Evolutionary conservation across 1,284 basidiomycete species (phyloP).

Genomic region (Inonotus hispidus): DNA sequence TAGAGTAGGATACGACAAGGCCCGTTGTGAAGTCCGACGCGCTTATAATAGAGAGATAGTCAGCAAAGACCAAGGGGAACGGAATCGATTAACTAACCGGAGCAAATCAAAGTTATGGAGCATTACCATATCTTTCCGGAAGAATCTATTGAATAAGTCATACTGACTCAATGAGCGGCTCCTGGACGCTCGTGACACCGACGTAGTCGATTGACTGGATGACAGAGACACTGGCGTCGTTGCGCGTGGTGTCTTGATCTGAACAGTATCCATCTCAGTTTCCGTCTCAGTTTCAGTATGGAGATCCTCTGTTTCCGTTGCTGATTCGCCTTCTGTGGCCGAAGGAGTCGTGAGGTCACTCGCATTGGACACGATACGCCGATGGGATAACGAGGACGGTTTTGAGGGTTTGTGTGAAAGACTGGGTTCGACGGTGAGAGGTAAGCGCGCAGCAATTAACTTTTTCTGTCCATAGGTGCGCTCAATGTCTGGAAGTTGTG

Average conservation of each 20-base stretch:
- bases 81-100: constrained; percentile 44
- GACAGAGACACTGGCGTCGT: constrained; percentile 19
- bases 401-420: background rate
- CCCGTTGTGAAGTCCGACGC: constrained; percentile 65
- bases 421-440: constrained; percentile 34
- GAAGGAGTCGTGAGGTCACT: constrained; percentile 49
- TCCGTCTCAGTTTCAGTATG: constrained; percentile 61
- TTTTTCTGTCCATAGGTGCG: constrained; percentile 87
- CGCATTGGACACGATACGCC: constrained; percentile 22
- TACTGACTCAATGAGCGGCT: constrained; percentile 59
- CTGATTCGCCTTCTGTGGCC: constrained; percentile 67
- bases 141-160: constrained; percentile 87
- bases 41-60: constrained; percentile 32
- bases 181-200: background rate
- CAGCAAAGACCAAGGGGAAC: background rate
- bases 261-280: constrained; percentile 36
- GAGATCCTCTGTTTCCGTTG: constrained; percentile 59
- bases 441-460: constrained; percentile 78
- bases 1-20: constrained; percentile 51
- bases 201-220: background rate
- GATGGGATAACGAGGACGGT: constrained; percentile 1
- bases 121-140: constrained; percentile 82
- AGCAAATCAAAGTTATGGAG: constrained; percentile 82
- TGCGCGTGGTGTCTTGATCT: constrained; percentile 21
- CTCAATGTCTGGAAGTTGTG: constrained; percentile 69